Evolutionary conservation across 108 stramenopile genomes (phyloP), one percentile per base, ranked within the genome.

Genomic region (Skeletonema costatum): DNA sequence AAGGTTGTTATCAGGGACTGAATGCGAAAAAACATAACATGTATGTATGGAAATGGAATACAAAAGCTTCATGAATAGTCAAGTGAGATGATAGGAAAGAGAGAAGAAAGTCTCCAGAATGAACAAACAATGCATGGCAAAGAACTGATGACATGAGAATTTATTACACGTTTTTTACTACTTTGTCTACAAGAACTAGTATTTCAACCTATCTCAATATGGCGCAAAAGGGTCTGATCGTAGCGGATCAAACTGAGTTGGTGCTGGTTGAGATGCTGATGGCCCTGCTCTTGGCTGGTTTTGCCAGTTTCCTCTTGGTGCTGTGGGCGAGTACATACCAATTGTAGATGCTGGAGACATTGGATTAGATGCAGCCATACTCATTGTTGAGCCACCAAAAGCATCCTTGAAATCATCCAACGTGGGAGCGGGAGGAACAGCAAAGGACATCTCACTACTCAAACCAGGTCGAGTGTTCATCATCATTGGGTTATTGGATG

Each of bases 31-130:
- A 0, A 36, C 35, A 36, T 36, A 1, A 5, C 35, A 6, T 36
- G 1, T 36, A 36, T 36, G 35, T 36, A 36, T 36, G 35, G 35
- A 1, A 36, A 25, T 25, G 25, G 25, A 25, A 25, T 25, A 25
- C 0, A 25, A 25, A 25, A 25, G 25, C 25, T 36, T 6, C 6
- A 36, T 6, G 35, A 36, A 36, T 36, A 6, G 35, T 87, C 87
- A 14, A 93, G 93, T 69, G 95, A 93, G 78, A 93, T 96, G 35
- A 36, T 36, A 36, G 35, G 35, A 6, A 36, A 36, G 5, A 35
- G 4, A 5, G 33, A 35, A 35, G 33, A 35, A 35, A 35, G 33
- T 35, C 5, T 35, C 4, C 5, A 5, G 33, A 35, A 35, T 35
- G 33, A 25, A 25, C 25, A 25, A 25, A 25, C 25, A 25, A 25